Evolutionary conservation across 2,329 filamentous ascomycete species (phyloP).

Genomic region (Parastagonospora nodorum): DNA sequence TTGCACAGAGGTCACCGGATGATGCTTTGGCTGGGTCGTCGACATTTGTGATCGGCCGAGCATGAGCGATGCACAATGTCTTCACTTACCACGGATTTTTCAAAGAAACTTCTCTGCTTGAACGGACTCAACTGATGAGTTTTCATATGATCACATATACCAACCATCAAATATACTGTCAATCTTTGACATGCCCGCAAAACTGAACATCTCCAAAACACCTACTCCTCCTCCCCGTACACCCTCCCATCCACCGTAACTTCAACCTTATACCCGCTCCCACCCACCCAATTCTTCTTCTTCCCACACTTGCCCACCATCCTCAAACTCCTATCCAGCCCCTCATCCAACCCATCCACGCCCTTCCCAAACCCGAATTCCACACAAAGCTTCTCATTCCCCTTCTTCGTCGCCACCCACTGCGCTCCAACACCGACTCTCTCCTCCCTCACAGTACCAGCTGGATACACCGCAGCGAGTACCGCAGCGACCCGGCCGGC

Average conservation of each 20-base stretch:
- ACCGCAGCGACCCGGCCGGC: conserved; percentile 64
- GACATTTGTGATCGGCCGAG: not conserved
- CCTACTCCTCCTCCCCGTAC: conserved; percentile 19
- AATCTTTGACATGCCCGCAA: not conserved
- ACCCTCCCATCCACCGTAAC: conserved; percentile 35
- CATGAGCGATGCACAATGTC: not conserved
- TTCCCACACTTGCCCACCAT: conserved; percentile 46
- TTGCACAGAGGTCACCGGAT: not conserved
- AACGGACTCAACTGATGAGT: too few species aligned
- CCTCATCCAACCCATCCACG: conserved; percentile 40
- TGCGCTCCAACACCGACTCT: conserved; percentile 30
- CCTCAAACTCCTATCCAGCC: conserved; percentile 33
- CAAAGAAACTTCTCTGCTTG: too few species aligned
- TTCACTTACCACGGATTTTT: too few species aligned
- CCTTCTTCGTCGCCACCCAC: conserved; percentile 36
- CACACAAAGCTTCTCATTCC: conserved; percentile 34
- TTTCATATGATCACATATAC: too few species aligned
- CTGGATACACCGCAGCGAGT: conserved; percentile 65
- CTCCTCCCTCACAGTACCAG: conserved; percentile 55
- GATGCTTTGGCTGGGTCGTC: not conserved
- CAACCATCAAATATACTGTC: not conserved
- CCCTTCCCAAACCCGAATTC: conserved; percentile 32
- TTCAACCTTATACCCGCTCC: conserved; percentile 33
- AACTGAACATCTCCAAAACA: not conserved
- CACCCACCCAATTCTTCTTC: conserved; percentile 47